phyloP scores from a whole-genome alignment of 225 moss, liverwort and hornwort genomes.

The Pseudoscleropodium purum region DNA sequence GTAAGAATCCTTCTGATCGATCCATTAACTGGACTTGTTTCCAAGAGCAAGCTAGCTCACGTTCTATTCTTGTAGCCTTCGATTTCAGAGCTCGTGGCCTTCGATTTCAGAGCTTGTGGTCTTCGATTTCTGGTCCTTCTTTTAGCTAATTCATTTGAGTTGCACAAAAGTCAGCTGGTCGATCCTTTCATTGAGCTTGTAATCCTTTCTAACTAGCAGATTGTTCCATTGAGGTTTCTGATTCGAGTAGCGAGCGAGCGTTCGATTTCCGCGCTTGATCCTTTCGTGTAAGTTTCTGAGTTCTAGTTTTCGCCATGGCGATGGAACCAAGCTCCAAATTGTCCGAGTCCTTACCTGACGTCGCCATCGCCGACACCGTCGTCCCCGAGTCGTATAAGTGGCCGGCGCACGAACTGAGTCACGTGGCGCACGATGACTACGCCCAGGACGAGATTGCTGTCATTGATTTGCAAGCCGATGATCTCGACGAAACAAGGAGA shows the following conservation, averaged over 20 bases:
- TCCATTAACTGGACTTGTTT: background rate
- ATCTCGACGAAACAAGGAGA: background rate
- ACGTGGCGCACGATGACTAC: constrained; percentile 20
- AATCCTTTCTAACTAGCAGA: background rate
- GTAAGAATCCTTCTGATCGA: background rate
- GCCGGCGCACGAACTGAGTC: constrained; percentile 11
- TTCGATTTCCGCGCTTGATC: background rate
- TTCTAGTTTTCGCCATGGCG: background rate
- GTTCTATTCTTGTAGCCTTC: background rate
- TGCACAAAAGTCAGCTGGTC: background rate
- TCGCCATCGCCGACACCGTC: background rate
- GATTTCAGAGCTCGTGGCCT: no score
- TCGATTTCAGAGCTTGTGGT: background rate
- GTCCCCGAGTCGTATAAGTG: constrained; percentile 23
- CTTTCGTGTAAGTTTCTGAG: background rate
- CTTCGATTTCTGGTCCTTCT: background rate
- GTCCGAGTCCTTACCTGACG: constrained; percentile 13
- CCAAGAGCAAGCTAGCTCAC: background rate
- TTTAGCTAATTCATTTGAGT: background rate
- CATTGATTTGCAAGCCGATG: constrained; percentile 25
- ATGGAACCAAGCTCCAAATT: background rate
- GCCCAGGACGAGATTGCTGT: constrained; percentile 10
- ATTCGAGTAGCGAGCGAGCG: background rate
- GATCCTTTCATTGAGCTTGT: background rate
- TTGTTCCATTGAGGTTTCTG: background rate